Conservation (phyloP, 768 basidiomycete genomes). For the Lenzites betulinus region DNA sequence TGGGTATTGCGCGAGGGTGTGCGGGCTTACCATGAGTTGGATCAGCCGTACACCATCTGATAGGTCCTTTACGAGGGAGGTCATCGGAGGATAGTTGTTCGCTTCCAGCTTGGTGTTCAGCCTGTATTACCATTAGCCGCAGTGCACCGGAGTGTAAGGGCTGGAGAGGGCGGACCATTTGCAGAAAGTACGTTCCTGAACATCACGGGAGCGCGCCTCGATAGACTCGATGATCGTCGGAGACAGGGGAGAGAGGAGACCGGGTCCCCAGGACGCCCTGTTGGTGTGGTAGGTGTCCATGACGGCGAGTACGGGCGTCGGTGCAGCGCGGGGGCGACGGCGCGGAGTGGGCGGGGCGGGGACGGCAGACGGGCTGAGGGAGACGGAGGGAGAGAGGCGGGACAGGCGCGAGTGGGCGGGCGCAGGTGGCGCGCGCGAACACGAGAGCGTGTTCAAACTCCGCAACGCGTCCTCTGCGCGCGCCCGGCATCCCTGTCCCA, state of each 20-base stretch:
- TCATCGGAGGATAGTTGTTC: slow-evolving; percentile 84
- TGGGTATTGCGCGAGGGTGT: neutral
- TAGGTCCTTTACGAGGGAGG: slow-evolving; percentile 85
- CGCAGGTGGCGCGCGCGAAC: slow-evolving; percentile 20
- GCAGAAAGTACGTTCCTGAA: slow-evolving; percentile 72
- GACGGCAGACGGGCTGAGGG: slow-evolving; percentile 2
- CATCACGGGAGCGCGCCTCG: slow-evolving; percentile 56
- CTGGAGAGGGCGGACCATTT: slow-evolving; percentile 63
- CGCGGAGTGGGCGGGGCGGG: neutral
- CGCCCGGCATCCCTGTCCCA: slow-evolving; percentile 17
- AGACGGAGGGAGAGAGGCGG: slow-evolving; percentile 3
- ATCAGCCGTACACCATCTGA: slow-evolving; percentile 95
- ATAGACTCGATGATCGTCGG: slow-evolving; percentile 51
- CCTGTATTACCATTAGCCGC: slow-evolving; percentile 49
- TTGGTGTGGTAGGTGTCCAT: slow-evolving; percentile 10
- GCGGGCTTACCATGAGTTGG: slow-evolving; percentile 76
- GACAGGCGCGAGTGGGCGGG: neutral
- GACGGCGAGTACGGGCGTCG: neutral
- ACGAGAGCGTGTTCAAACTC: slow-evolving; percentile 28
- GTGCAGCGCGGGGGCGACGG: neutral
- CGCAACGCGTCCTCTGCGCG: slow-evolving; percentile 31
- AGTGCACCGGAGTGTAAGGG: slow-evolving; percentile 4
- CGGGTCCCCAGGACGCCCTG: slow-evolving; percentile 13
- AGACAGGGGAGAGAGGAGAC: slow-evolving; percentile 14
- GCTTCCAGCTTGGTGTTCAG: slow-evolving; percentile 93